Percentiles rank a stretch among this genome's conserved stretches.
These are phyloP conservation scores for Oryza nivara DNA, from an alignment of 176 grass and related monocot species.

Conservation along the genomic window DNA sequence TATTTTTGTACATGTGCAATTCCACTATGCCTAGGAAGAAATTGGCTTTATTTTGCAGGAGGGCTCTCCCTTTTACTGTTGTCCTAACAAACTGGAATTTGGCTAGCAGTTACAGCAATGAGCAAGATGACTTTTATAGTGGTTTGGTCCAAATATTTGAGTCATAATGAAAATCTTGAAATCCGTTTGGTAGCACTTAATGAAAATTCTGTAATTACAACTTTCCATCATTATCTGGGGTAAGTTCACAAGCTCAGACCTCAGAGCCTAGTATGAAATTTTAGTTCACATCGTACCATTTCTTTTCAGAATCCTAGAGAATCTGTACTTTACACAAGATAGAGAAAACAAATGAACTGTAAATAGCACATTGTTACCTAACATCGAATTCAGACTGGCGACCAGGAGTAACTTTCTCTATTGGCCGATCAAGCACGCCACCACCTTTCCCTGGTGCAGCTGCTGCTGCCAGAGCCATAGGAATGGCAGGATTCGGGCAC, in stretches of 20 bases:
- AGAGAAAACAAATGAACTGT: neutral
- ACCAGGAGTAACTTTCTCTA: slow-evolving; percentile 81
- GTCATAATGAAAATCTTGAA: neutral
- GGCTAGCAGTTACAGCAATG: neutral
- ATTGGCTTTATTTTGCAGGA: neutral
- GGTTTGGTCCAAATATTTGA: neutral
- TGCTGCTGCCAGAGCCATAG: slow-evolving; percentile 57
- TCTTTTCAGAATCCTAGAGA: neutral
- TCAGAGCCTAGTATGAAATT: neutral
- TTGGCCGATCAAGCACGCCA: slow-evolving; percentile 84
- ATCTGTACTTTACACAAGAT: neutral
- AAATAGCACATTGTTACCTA: slow-evolving; percentile 53
- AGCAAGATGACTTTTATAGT: neutral
- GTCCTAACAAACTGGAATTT: neutral
- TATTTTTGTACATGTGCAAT: neutral
- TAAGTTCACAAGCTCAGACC: neutral
- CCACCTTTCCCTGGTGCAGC: slow-evolving; percentile 87
- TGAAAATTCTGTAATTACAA: slow-evolving; percentile 2
- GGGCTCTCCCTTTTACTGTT: neutral
- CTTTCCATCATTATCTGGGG: neutral
- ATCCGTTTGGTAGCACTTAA: neutral
- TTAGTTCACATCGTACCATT: slow-evolving; percentile 1
- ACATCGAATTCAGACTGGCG: slow-evolving; percentile 89
- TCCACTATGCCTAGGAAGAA: neutral
- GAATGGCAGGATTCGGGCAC: slow-evolving; percentile 46